Evolutionary conservation across 1,284 basidiomycete species (phyloP), one percentile per base, ranked within the genome.

Genomic region (Puccinia horiana): DNA sequence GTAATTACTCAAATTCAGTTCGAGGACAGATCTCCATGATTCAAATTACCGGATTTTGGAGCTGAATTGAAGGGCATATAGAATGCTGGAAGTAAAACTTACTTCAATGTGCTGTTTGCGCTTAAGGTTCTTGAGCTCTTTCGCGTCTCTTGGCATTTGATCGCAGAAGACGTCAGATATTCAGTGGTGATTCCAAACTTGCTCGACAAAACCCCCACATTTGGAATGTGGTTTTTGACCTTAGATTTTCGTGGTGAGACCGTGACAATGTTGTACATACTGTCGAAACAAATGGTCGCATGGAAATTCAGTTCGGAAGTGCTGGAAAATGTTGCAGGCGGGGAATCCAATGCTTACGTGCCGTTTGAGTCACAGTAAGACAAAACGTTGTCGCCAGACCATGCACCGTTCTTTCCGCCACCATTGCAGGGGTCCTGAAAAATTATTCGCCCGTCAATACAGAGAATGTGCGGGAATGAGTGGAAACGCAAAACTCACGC

Each of bases 131-230:
- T 35, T 23, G 29, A n/a, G n/a, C 12, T 37, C 40, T 56, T 70
- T 56, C 56, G 35, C 20, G 23, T 74, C 12, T 37, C 29, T 20
- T 61, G 69, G 40, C 78, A 81, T 49, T 81, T 52, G 14, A 72
- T 56, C 1, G 78, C 69, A 26, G 42, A 61, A 32, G 69, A 61
- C 11, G 78, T 81, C 29, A 81, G 49, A 63, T 81, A 73, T 49
- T 81, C 69, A 16, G 78, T 73, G 40, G 78, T 81, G n/a, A 81
- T 70, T 44, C 78, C 70, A 73, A 81, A 81, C 32, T 81, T 73
- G 44, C 40, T 52, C 26, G 67, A 37, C 23, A 81, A 32, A 14
- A 16, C 26, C 37, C n/a, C 40, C 32, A 70, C 78, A 81, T 81
- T 73, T 9, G 70, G 78, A 16, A 81, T 81, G 40, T 67, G 56